Evolutionary conservation across 148 eudicot species (phyloP).

Genomic region (Amaranthus palmeri): DNA sequence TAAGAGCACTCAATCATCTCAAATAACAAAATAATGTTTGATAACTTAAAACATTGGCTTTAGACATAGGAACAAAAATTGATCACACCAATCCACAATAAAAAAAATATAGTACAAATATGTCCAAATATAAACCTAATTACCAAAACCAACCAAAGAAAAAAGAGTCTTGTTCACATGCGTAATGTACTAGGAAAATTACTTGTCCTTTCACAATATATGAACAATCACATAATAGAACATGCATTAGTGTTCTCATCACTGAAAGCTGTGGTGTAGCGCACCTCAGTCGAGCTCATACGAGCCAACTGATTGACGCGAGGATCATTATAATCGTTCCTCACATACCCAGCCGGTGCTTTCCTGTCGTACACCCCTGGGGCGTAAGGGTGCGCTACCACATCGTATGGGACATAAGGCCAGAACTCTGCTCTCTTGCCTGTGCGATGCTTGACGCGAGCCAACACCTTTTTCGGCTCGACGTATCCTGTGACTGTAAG

Average conservation of each 20-base stretch:
- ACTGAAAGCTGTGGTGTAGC: conserved; percentile 84
- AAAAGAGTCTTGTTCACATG: no score
- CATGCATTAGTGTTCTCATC: conserved; percentile 82
- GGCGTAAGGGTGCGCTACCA: conserved; percentile 79
- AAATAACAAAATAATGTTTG: no score
- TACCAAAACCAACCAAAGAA: no score
- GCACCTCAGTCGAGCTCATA: conserved; percentile 83
- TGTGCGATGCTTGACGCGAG: conserved; percentile 65
- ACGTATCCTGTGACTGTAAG: conserved; percentile 70
- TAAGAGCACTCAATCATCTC: no score
- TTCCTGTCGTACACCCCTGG: conserved; percentile 64
- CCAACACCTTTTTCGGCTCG: conserved; percentile 66
- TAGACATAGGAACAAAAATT: background rate
- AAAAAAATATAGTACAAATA: background rate
- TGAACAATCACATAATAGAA: conserved; percentile 52
- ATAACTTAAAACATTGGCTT: no score
- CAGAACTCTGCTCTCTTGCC: conserved; percentile 78
- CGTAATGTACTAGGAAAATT: no score
- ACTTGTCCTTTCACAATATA: no score
- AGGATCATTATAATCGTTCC: conserved; percentile 38
- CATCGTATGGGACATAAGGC: conserved; percentile 88
- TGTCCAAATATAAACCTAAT: background rate
- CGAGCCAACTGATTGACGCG: conserved; percentile 45
- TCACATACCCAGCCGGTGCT: conserved; percentile 86
- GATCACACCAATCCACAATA: background rate